These are phyloP conservation scores for Paspalum notatum DNA, from an alignment of 176 grass and related monocot species.

Conservation along the genomic window DNA sequence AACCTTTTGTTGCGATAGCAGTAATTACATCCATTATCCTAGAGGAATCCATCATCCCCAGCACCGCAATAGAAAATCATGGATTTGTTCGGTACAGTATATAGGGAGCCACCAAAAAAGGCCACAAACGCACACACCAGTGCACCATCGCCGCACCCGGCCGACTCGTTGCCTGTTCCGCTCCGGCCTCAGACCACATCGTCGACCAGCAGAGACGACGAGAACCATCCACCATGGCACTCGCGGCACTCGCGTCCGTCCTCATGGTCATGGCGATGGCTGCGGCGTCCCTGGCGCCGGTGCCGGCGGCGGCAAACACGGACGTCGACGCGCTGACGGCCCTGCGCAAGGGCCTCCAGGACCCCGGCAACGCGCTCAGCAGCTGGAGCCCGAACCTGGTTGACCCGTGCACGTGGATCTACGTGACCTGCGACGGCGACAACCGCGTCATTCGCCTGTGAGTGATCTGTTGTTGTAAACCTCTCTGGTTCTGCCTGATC, in stretches of 20 bases:
- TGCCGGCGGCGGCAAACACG: conserved; percentile 20
- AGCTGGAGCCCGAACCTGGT: conserved; percentile 64
- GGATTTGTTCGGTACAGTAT: too few species aligned
- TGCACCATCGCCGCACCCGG: background rate
- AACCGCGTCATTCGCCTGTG: conserved; percentile 63
- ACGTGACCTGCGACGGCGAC: conserved; percentile 51
- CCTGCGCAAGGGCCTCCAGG: conserved; percentile 45
- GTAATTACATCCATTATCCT: too few species aligned
- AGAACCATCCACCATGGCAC: background rate
- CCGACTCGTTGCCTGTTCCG: background rate
- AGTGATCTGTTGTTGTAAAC: background rate
- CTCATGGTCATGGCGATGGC: conserved; percentile 14
- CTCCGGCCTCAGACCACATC: background rate
- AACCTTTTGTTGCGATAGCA: too few species aligned
- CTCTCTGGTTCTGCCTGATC: too few species aligned
- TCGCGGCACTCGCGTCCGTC: background rate
- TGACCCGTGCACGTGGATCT: conserved; percentile 77
- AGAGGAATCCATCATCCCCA: too few species aligned
- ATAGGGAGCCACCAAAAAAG: too few species aligned
- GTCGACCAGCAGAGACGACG: too few species aligned
- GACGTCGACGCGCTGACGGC: conserved; percentile 55
- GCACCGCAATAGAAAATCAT: too few species aligned
- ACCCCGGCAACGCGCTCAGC: conserved; percentile 49
- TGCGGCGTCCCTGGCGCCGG: background rate
- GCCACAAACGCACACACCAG: too few species aligned